phyloP scores from a whole-genome alignment of 2,329 filamentous ascomycete genomes.

The Monilinia aucupariae region DNA sequence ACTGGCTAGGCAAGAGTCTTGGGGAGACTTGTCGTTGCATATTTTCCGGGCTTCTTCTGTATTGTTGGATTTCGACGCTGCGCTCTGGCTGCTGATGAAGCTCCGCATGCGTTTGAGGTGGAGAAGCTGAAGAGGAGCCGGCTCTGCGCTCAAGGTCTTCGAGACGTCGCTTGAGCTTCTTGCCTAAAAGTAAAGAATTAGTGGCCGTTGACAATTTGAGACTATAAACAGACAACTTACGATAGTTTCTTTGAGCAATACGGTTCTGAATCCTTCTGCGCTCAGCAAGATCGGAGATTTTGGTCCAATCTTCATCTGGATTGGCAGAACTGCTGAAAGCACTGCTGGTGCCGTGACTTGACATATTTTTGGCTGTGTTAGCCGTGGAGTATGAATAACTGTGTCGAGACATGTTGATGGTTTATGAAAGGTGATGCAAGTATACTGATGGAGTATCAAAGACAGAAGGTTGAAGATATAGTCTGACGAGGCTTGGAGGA shows the following conservation, averaged over 20 bases:
- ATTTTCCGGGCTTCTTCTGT: conserved; percentile 30
- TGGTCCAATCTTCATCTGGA: conserved; percentile 97
- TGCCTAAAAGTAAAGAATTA: conserved; percentile 51
- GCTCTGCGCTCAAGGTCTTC: conserved; percentile 79
- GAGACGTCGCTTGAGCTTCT: conserved; percentile 86
- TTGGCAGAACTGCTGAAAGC: conserved; percentile 93
- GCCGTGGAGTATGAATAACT: conserved; percentile 33
- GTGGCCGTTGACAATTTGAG: conserved; percentile 9
- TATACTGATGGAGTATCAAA: conserved; percentile 17
- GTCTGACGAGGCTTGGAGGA: conserved; percentile 14
- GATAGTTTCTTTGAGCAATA: conserved; percentile 96
- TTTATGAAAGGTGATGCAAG: conserved; percentile 14
- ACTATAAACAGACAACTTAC: conserved; percentile 48
- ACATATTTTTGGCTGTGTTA: conserved; percentile 52
- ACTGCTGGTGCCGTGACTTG: conserved; percentile 76
- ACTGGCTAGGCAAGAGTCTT: conserved; percentile 47
- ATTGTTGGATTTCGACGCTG: conserved; percentile 32
- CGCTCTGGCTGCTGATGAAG: conserved; percentile 35
- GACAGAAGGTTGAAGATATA: conserved; percentile 13
- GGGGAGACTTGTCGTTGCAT: conserved; percentile 38
- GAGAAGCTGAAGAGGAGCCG: conserved; percentile 54
- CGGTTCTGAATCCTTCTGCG: conserved; percentile 92
- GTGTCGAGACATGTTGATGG: conserved; percentile 33
- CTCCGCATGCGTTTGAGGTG: conserved; percentile 48
- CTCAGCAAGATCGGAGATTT: conserved; percentile 95